Conservation (phyloP, 257 asterid species). For the Nicotiana sylvestris region DNA sequence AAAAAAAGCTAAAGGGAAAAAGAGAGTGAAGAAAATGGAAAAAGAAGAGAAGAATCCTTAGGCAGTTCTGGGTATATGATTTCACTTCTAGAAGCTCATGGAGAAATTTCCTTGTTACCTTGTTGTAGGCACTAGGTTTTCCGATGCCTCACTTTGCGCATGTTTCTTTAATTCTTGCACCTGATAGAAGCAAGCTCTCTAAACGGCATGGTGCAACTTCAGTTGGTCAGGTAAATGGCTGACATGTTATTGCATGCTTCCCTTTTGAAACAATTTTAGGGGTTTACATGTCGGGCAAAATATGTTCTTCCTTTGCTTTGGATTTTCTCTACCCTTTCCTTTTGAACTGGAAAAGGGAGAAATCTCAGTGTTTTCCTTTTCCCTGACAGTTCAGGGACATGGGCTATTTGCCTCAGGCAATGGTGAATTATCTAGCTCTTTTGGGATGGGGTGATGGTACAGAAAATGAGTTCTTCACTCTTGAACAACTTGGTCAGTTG, state of each 20-base stretch:
- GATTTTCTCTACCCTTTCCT: neutral
- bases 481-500: constrained; percentile 75
- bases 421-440: constrained; percentile 91
- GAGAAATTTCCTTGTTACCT: constrained; percentile 13
- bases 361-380: constrained; percentile 20
- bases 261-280: constrained; percentile 15
- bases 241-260: constrained; percentile 11
- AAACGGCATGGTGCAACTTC: constrained; percentile 99
- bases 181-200: constrained; percentile 94
- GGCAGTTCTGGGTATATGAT: neutral
- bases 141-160: constrained; percentile 92
- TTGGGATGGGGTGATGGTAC: constrained; percentile 99
- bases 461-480: constrained; percentile 85
- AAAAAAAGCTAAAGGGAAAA: neutral
- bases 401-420: constrained; percentile 84
- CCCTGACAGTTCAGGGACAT: constrained; percentile 79
- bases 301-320: neutral
- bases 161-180: constrained; percentile 90
- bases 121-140: constrained; percentile 71
- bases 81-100: constrained; percentile 28
- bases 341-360: neutral
- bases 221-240: constrained; percentile 79
- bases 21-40: neutral
- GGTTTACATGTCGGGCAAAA: neutral
- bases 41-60: neutral